phyloP scores from a whole-genome alignment of 768 basidiomycete species.

The Sporobolomyces pararoseus region DNA sequence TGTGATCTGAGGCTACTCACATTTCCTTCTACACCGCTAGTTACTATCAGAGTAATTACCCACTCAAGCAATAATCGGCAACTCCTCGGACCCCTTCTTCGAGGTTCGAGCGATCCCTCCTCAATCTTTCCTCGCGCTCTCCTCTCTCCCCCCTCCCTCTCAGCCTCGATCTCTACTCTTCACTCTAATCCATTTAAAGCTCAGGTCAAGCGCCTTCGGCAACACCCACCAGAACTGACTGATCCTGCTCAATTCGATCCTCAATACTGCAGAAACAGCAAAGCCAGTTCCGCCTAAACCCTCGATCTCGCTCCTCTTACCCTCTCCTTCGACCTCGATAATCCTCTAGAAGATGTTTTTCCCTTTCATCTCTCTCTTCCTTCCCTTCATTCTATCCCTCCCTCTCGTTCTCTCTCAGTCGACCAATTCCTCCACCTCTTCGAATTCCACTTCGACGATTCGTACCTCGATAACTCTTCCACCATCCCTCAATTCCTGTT shows the following conservation, averaged over 20 bases:
- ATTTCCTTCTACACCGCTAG: too few relatives aligned
- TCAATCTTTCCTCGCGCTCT: not conserved
- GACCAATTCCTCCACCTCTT: not conserved
- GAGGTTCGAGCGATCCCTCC: not conserved
- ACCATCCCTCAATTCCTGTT: not conserved
- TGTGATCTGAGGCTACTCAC: too few relatives aligned
- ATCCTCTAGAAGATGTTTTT: not conserved
- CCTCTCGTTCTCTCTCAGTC: not conserved
- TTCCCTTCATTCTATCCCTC: not conserved
- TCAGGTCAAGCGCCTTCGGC: too few relatives aligned
- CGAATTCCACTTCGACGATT: not conserved
- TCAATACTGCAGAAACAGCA: not conserved
- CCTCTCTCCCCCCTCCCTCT: not conserved
- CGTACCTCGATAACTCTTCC: constrained; percentile 3
- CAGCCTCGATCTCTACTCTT: not conserved
- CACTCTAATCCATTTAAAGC: too few relatives aligned
- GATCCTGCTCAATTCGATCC: not conserved
- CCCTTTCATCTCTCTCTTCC: not conserved
- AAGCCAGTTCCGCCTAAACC: not conserved
- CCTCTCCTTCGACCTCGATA: not conserved
- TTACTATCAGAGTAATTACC: too few relatives aligned
- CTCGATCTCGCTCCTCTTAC: not conserved
- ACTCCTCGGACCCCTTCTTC: not conserved
- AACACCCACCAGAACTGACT: too few relatives aligned
- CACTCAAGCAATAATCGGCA: too few relatives aligned